phyloP scores from a whole-genome alignment of 352 stramenopile species.

The Lagenidium giganteum region DNA sequence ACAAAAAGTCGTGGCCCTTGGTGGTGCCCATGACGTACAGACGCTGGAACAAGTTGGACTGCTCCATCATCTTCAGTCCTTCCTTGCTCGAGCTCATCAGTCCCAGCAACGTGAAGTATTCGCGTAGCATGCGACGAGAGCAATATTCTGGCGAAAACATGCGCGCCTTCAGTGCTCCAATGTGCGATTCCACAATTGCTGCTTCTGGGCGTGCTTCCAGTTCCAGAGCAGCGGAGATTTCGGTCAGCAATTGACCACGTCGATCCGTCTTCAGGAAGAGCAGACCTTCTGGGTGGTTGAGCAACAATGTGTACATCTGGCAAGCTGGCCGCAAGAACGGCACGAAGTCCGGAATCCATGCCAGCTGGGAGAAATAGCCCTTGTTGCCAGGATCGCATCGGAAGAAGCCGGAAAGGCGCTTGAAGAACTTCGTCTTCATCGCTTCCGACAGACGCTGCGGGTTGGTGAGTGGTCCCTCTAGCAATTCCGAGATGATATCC shows the following conservation, averaged over 20 bases:
- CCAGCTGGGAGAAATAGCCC: conserved; percentile 84
- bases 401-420: conserved; percentile 87
- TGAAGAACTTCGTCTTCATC: conserved; percentile 93
- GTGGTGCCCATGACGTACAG: conserved; percentile 84
- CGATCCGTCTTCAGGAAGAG: conserved; percentile 86
- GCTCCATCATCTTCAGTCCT: conserved; percentile 88
- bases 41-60: conserved; percentile 86
- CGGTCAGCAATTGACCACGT: conserved; percentile 74
- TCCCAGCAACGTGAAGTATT: conserved; percentile 86
- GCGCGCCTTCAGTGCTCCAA: conserved; percentile 77
- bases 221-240: conserved; percentile 82
- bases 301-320: conserved; percentile 85
- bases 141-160: conserved; percentile 88
- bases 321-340: conserved; percentile 84
- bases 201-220: conserved; percentile 80
- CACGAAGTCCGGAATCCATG: conserved; percentile 88
- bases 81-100: conserved; percentile 88
- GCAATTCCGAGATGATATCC: conserved; percentile 87
- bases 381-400: conserved; percentile 87
- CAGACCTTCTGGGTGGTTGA: conserved; percentile 84
- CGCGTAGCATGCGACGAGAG: conserved; percentile 80
- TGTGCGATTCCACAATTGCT: conserved; percentile 85
- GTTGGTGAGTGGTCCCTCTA: conserved; percentile 84
- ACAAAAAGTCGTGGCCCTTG: conserved; percentile 87
- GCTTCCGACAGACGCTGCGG: conserved; percentile 81